These are phyloP conservation scores for Camellia granthamiana DNA, from an alignment of 148 eudicot genomes.

Conservation along the genomic window DNA sequence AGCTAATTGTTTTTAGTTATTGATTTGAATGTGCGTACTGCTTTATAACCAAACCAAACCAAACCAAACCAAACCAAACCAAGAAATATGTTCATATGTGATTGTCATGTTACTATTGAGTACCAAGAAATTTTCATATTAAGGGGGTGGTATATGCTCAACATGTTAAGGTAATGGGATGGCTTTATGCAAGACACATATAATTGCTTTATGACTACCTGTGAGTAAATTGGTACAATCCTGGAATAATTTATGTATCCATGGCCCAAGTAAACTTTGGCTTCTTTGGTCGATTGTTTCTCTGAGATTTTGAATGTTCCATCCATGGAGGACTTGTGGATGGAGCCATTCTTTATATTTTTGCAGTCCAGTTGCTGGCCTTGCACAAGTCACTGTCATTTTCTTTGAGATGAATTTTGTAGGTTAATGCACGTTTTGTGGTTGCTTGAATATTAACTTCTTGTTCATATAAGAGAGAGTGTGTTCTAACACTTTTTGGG, in stretches of 20 bases:
- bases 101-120: neutral
- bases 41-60: neutral
- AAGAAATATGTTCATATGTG: neutral
- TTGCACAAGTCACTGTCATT: neutral
- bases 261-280: neutral
- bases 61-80: too few species aligned
- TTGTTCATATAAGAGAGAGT: neutral
- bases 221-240: neutral
- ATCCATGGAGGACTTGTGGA: neutral
- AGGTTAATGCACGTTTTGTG: neutral
- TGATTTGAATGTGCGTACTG: neutral
- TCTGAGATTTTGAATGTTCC: neutral
- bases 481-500: too few species aligned
- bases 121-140: neutral
- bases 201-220: neutral
- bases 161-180: neutral
- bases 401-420: neutral
- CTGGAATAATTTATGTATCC: neutral
- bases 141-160: neutral
- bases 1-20: neutral
- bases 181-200: neutral
- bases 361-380: neutral
- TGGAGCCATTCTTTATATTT: neutral
- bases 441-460: neutral
- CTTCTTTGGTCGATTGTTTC: neutral